Conservation (phyloP, 1,284 basidiomycete genomes). For the Ceratobasidium sp. region DNA sequence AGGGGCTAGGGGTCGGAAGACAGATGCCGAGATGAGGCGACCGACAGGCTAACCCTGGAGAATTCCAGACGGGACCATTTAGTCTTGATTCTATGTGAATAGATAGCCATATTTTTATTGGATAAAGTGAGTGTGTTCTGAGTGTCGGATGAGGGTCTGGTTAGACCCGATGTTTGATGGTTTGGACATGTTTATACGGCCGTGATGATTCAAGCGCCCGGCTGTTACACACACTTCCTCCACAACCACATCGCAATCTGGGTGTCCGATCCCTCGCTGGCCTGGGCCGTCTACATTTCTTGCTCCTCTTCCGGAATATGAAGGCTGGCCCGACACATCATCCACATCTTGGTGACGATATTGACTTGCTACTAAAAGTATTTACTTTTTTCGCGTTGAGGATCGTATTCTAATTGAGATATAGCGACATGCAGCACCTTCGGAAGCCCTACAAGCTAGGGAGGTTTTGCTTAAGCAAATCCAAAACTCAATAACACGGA, state of each 20-base stretch:
- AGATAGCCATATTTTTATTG: no score
- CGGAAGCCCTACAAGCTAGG: conserved; percentile 37
- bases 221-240: conserved; percentile 2
- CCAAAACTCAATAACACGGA: conserved; percentile 35
- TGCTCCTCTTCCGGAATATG: conserved; percentile 20
- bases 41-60: no score
- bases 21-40: no score
- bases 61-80: no score
- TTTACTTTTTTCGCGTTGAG: neutral
- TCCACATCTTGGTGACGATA: conserved; percentile 39
- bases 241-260: neutral
- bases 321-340: conserved; percentile 44
- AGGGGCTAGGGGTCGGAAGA: no score
- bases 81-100: no score
- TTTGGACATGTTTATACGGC: neutral
- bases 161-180: neutral
- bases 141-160: neutral
- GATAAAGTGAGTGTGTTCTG: neutral
- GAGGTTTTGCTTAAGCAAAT: conserved; percentile 34
- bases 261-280: neutral
- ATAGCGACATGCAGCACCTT: conserved; percentile 41
- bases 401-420: neutral
- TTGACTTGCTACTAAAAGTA: conserved; percentile 38
- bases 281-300: neutral
- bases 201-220: conserved; percentile 8